A percentile compares a stretch with the other conserved stretches of the same genome.
phyloP scores from a whole-genome alignment of 2,329 filamentous ascomycete genomes.

The Fusarium chaquense region DNA sequence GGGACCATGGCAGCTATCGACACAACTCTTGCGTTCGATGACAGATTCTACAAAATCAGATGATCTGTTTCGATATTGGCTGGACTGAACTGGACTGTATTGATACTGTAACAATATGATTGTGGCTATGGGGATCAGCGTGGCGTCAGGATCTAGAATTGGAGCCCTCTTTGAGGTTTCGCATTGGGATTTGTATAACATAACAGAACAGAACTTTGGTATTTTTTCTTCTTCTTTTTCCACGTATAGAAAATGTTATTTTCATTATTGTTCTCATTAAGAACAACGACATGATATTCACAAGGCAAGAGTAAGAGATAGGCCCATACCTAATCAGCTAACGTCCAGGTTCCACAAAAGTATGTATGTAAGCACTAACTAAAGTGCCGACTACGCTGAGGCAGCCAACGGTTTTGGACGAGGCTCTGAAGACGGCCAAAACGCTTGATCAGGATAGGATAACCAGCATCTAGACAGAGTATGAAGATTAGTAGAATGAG shows the following conservation, averaged over 20 bases:
- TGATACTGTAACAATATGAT: not conserved
- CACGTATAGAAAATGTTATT: not conserved
- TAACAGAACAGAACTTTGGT: not conserved
- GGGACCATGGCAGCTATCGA: conserved; percentile 17
- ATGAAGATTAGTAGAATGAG: not conserved
- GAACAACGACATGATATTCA: too few relatives aligned
- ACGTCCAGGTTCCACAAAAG: too few relatives aligned
- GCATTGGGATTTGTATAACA: conserved; percentile 27
- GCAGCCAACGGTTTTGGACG: not conserved
- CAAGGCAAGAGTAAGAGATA: too few relatives aligned
- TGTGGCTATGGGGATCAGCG: conserved; percentile 30
- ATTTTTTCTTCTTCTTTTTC: not conserved
- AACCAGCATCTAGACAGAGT: too few relatives aligned
- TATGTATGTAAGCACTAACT: not conserved
- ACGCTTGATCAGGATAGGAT: not conserved
- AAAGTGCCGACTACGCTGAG: not conserved
- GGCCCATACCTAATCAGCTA: too few relatives aligned
- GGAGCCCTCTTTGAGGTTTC: conserved; percentile 1
- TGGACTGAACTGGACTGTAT: not conserved
- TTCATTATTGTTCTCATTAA: not conserved
- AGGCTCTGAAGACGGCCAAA: not conserved
- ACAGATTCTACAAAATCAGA: not conserved
- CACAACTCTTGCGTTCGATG: conserved; percentile 25
- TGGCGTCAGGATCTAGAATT: conserved; percentile 28
- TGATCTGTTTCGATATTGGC: not conserved